Base-by-base conservation (phyloP, 1,284 basidiomycete species). In the Microbotryum lychnidis-dioicae region DNA sequence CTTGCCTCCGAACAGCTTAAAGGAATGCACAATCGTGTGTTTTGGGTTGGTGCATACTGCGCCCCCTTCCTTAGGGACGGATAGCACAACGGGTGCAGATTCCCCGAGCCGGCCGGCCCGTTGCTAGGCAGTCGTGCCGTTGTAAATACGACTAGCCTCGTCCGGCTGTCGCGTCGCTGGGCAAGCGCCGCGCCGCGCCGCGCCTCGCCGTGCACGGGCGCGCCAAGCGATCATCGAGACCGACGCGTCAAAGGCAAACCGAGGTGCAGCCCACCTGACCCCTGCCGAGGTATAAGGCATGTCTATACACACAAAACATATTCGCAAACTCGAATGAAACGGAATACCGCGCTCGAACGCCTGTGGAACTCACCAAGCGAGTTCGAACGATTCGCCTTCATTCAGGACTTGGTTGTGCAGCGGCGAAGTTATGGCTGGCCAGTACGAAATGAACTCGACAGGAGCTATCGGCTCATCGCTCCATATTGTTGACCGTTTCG, bases 391-490 rank as follows among this genome's bases (percentile, higher is more conserved):
- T 33, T 53, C 27, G 25, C 25, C 51, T 53, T 53, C 51, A 23
- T 25, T n/a, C 51, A 25, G 33, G 23, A 27, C 25, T n/a, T 53
- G 27, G 51, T 33, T 33, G 10, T 53, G 14, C 27, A 53, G 25
- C 9, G 51, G 51, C 51, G 51, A 53, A 14, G 51, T 53, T 20
- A 53, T 53, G 25, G n/a, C 20, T 12, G 51, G 51, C 25, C 20
- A 53, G 51, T 53, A 53, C 51, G 51, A 53, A 33, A 53, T 53
- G 25, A 53, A 31, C 3, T 53, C 33, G 51, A 53, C 51, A 23
- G 51, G 51, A 10, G 25, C 27, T 33, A 53, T 25, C n/a, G 25
- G n/a, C 27, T 53, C 25, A 14, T n/a, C 51, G 51, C 33, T 33
- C 27, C 31, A 25, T 25, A 27, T n/a, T 50, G 20, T 25, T 33